Conservation (phyloP, 148 eudicot species). For the Cornus controversa region DNA sequence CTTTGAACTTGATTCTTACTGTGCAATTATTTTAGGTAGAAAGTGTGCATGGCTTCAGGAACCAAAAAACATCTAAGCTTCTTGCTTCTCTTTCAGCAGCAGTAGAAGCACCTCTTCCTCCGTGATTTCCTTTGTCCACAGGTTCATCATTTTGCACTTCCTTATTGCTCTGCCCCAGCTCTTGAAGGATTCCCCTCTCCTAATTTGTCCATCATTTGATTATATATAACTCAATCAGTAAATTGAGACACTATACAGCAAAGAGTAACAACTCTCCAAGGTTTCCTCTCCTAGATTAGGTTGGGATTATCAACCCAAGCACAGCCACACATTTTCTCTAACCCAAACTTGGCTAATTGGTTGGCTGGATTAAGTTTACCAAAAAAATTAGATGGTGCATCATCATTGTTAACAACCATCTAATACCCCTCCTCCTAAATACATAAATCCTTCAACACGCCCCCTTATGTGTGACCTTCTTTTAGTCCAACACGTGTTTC, state of each 20-base stretch:
- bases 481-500: too few species aligned
- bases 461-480: too few species aligned
- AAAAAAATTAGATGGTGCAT: not conserved
- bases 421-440: too few species aligned
- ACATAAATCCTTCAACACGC: too few species aligned
- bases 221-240: not conserved
- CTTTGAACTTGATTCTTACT: conserved; percentile 8
- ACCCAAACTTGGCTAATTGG: not conserved
- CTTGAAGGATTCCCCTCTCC: conserved; percentile 69
- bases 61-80: conserved; percentile 85
- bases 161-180: conserved; percentile 34
- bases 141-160: conserved; percentile 31
- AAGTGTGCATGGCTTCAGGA: conserved; percentile 91
- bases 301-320: not conserved
- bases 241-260: too few species aligned
- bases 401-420: too few species aligned
- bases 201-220: conserved; percentile 14
- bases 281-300: not conserved
- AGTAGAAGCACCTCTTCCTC: conserved; percentile 27
- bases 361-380: too few species aligned
- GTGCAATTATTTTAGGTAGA: conserved; percentile 23
- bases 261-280: not conserved
- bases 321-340: not conserved
- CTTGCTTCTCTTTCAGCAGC: conserved; percentile 50
- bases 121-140: conserved; percentile 16